Evolutionary conservation across 306 rosid species (phyloP).

Genomic region (Cucurbita pepo): DNA sequence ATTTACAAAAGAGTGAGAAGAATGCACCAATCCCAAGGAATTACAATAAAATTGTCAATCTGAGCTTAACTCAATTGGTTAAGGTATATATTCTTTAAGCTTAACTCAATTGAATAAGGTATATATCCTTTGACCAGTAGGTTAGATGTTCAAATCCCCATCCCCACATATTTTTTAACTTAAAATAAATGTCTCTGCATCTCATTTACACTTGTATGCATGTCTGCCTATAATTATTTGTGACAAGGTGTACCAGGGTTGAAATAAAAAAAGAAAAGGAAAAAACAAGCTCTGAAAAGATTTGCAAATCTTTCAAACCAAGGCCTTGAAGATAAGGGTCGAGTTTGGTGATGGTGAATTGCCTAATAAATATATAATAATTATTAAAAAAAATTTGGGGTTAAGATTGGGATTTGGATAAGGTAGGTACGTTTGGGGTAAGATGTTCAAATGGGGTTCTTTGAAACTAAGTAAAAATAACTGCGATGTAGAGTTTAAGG

Average conservation of each 20-base stretch:
- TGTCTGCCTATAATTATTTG: neutral
- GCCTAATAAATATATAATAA: neutral
- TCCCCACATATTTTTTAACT: neutral
- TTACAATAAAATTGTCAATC: neutral
- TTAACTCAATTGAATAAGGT: neutral
- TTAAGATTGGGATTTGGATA: neutral
- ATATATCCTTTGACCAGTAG: neutral
- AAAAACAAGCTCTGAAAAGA: neutral
- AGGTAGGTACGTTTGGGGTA: neutral
- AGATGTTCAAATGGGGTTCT: neutral
- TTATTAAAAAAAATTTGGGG: neutral
- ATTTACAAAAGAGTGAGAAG: neutral
- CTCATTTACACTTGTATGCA: neutral
- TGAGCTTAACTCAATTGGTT: neutral
- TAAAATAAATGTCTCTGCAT: neutral
- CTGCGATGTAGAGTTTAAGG: neutral
- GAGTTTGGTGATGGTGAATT: neutral
- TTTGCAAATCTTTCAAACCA: neutral
- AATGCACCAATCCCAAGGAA: neutral
- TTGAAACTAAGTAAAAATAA: neutral
- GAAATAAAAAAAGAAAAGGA: neutral
- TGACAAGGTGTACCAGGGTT: neutral
- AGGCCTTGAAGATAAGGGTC: neutral
- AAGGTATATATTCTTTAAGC: neutral
- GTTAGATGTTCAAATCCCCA: neutral